Evolutionary conservation across 2,329 filamentous ascomycete species (phyloP).

Genomic region (Xylaria sp.): DNA sequence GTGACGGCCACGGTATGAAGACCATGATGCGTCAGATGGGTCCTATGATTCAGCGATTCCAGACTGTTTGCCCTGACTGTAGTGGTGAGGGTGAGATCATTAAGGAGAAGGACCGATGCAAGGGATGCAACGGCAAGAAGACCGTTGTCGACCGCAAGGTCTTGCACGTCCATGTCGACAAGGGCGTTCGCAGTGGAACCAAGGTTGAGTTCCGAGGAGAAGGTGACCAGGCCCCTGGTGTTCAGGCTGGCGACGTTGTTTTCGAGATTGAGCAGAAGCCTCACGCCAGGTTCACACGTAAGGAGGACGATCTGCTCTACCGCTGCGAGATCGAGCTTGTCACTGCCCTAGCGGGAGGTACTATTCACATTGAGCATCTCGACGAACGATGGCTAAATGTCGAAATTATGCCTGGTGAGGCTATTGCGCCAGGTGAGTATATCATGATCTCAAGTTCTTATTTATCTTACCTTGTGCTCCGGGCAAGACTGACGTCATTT

Average conservation of each 20-base stretch:
- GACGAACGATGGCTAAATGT: conserved; percentile 96
- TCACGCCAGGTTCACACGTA: conserved; percentile 90
- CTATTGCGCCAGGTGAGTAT: conserved; percentile 78
- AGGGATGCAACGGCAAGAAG: conserved; percentile 95
- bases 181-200: conserved; percentile 85
- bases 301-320: conserved; percentile 93
- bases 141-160: conserved; percentile 96
- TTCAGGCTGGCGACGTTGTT: conserved; percentile 90
- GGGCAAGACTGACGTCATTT: conserved; percentile 20
- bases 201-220: conserved; percentile 97
- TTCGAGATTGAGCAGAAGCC: conserved; percentile 99
- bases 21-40: conserved; percentile 99
- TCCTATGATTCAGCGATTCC: conserved; percentile 99
- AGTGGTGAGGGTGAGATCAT: conserved; percentile 96
- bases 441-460: background rate
- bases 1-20: conserved; percentile 96
- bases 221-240: conserved; percentile 90
- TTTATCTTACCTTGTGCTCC: background rate
- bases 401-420: conserved; percentile 88
- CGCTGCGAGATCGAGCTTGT: conserved; percentile 93
- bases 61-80: conserved; percentile 97
- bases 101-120: conserved; percentile 96
- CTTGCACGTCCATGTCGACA: conserved; percentile 94
- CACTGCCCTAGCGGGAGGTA: conserved; percentile 87
- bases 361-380: conserved; percentile 89